Evolutionary conservation across 2,329 filamentous ascomycete species (phyloP), one percentile per base, ranked within the genome.

Genomic region (Hymenoscyphus occultus): DNA sequence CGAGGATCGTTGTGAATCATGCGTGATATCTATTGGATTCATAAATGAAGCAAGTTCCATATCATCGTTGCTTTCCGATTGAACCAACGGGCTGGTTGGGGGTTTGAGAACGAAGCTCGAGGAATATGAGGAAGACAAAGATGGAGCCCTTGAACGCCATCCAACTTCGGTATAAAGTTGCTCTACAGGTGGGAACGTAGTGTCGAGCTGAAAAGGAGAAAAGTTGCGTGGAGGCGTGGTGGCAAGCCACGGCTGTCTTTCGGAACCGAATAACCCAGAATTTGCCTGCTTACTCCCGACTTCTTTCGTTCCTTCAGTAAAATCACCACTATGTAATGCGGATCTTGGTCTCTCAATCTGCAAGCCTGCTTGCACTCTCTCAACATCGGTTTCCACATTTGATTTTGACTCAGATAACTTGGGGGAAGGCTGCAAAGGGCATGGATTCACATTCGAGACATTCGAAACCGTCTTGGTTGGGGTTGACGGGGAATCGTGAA

Each of bases 31-130:
- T 62, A 84, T 81, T 54, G 78, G 77, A 63, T 84, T 81, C 62
- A 83, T 76, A 22, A 80, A 80, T 68, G 84, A 80, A 1, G 86
- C 81, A 59, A 90, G 81, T 65, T 92, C 88, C 28, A 90, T 74
- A 70, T 95, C 92, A 6, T 92, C 89, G 70, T 93, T 95, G 78
- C 89, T 96, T 73, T 92, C 87, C 54, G 93, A 92, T 73, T 97
- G 89, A 0, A 96, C 93, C 12, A 99, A 81, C 14, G 95, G 95
- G 72, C 93, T 98, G 1, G 95, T 98, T 0, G 95, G 94, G 2
- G 91, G 86, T 77, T 94, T 90, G 67, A 96, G 90, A 39, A 90
- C 83, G 76, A 97, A 97, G 71, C 87, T 93, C 1, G 88, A 90
- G 0, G 90, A 89, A 14, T 91, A 82, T 0, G 92, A 90, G 7